phyloP scores from a whole-genome alignment of 2,329 filamentous ascomycete species.

The Nothophoma quercina region DNA sequence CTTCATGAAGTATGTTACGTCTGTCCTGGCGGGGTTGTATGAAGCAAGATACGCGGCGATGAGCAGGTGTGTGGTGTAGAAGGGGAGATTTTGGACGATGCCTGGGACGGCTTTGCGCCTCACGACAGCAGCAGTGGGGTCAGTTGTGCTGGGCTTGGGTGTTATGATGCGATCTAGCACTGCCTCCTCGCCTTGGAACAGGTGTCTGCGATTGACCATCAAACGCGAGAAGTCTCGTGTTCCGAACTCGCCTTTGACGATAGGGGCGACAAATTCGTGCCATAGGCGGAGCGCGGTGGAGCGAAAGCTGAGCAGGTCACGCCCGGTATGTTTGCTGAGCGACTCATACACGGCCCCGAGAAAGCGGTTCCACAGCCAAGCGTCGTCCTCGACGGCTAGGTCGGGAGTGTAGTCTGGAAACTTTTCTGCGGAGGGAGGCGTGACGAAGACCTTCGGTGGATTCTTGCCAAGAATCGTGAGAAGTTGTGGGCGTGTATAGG shows the following conservation, averaged over 20 bases:
- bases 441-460: slow-evolving; percentile 58
- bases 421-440: slow-evolving; percentile 50
- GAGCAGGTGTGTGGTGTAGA: slow-evolving; percentile 76
- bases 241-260: slow-evolving; percentile 74
- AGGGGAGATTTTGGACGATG: slow-evolving; percentile 64
- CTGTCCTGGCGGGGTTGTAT: slow-evolving; percentile 78
- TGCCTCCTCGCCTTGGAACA: slow-evolving; percentile 77
- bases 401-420: slow-evolving; percentile 55
- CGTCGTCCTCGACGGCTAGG: slow-evolving; percentile 64
- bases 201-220: slow-evolving; percentile 71
- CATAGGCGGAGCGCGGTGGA: slow-evolving; percentile 78
- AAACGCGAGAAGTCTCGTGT: slow-evolving; percentile 86
- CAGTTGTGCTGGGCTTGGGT: neutral
- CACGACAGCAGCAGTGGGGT: neutral
- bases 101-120: slow-evolving; percentile 20
- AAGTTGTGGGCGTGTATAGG: slow-evolving; percentile 83
- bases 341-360: slow-evolving; percentile 86
- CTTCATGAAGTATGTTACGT: slow-evolving; percentile 78
- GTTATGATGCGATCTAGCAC: slow-evolving; percentile 68
- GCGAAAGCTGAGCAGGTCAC: slow-evolving; percentile 77
- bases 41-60: slow-evolving; percentile 82
- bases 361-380: slow-evolving; percentile 81
- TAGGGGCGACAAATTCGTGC: slow-evolving; percentile 82
- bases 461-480: slow-evolving; percentile 72
- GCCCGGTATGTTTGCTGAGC: slow-evolving; percentile 78